phyloP scores from a whole-genome alignment of 805 yeast genomes.

The Candida nanaspora region DNA sequence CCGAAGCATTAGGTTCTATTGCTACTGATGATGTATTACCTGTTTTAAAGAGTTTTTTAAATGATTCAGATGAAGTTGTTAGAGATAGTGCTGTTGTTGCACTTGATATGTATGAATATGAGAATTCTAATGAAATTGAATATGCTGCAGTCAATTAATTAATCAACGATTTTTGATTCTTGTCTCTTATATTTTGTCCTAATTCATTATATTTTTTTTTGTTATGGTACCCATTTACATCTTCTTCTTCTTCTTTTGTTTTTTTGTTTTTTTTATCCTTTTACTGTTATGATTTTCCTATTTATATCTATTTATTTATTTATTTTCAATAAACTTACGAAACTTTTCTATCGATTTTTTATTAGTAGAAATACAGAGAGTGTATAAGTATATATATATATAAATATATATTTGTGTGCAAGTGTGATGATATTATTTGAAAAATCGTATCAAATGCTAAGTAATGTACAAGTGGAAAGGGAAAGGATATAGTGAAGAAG shows the following conservation, averaged over 20 bases:
- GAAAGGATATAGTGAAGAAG: no score
- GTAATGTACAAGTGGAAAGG: not conserved
- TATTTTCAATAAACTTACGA: not conserved
- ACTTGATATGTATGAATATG: constrained; percentile 95
- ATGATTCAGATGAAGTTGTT: constrained; percentile 83
- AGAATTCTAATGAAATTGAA: constrained; percentile 75
- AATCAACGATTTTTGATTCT: no score
- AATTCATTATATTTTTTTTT: no score
- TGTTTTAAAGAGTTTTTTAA: constrained; percentile 67
- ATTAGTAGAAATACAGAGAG: no score
- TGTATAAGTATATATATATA: no score
- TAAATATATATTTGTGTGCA: not conserved
- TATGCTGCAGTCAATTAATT: constrained; percentile 39
- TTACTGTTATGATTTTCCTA: not conserved
- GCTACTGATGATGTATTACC: constrained; percentile 96
- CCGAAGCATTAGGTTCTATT: constrained; percentile 95
- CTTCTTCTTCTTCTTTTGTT: no score
- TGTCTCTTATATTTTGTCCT: no score
- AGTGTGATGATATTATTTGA: no score
- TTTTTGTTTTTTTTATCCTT: not conserved
- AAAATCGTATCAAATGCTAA: no score
- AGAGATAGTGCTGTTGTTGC: constrained; percentile 97
- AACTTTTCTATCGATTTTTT: not conserved
- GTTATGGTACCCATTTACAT: no score
- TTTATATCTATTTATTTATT: not conserved